These are phyloP conservation scores for Alisma plantagoaquatica DNA, from an alignment of 106 monocot genomes.

Conservation along the genomic window DNA sequence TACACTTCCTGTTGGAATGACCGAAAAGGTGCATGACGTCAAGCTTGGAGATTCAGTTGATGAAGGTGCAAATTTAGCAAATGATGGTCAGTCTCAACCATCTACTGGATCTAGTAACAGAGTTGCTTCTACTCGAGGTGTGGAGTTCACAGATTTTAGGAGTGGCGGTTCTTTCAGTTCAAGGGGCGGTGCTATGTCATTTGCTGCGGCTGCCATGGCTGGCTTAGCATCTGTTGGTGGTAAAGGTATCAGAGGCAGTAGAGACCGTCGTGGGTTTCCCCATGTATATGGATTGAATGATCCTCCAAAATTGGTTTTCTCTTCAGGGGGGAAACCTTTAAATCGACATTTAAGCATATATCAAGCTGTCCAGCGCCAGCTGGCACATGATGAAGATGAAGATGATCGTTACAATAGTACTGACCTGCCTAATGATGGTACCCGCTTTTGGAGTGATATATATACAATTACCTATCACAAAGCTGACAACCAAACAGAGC, in stretches of 20 bases:
- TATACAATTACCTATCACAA: slow-evolving; percentile 94
- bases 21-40: slow-evolving; percentile 93
- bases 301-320: slow-evolving; percentile 66
- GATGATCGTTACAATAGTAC: slow-evolving; percentile 48
- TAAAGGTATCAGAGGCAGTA: slow-evolving; percentile 59
- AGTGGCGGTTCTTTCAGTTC: slow-evolving; percentile 57
- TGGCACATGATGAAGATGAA: slow-evolving; percentile 66
- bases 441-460: slow-evolving; percentile 75
- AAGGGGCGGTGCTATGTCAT: slow-evolving; percentile 90
- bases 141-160: slow-evolving; percentile 47
- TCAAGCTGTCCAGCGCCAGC: slow-evolving; percentile 89
- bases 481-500: slow-evolving; percentile 53
- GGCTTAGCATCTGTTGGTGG: slow-evolving; percentile 80
- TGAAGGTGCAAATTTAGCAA: slow-evolving; percentile 50
- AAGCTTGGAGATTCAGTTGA: slow-evolving; percentile 73
- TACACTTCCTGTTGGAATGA: slow-evolving; percentile 65
- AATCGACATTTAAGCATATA: slow-evolving; percentile 85
- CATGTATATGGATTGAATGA: slow-evolving; percentile 31
- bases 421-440: slow-evolving; percentile 51
- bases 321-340: slow-evolving; percentile 72
- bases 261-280: slow-evolving; percentile 51
- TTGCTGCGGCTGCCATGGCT: slow-evolving; percentile 98
- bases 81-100: slow-evolving; percentile 46
- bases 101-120: slow-evolving; percentile 50
- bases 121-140: slow-evolving; percentile 20